Conservation (phyloP, 768 basidiomycete genomes). For the Mycena polygramma region DNA sequence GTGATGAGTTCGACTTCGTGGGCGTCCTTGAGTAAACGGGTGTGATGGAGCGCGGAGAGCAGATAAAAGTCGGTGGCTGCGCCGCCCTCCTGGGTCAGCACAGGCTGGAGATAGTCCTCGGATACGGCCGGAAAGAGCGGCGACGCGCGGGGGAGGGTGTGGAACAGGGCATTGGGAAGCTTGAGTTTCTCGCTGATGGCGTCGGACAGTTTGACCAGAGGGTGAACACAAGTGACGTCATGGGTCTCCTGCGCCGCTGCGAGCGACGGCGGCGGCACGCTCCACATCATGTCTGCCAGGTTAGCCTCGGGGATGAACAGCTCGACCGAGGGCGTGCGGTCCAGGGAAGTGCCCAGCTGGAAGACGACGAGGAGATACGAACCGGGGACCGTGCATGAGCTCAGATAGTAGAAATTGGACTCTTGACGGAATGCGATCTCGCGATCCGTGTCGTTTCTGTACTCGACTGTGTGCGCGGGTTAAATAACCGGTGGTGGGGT, state of each 20-base stretch:
- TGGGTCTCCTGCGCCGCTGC: constrained; percentile 65
- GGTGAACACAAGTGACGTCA: constrained; percentile 71
- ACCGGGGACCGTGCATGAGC: constrained; percentile 82
- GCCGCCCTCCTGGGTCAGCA: constrained; percentile 49
- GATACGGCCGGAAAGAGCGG: constrained; percentile 67
- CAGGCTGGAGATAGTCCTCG: constrained; percentile 54
- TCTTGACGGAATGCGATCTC: constrained; percentile 79
- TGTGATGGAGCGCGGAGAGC: constrained; percentile 81
- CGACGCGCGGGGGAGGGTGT: constrained; percentile 69
- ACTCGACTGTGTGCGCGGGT: constrained; percentile 54
- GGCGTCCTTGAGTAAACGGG: constrained; percentile 83
- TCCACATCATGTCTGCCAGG: constrained; percentile 88
- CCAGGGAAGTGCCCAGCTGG: constrained; percentile 62
- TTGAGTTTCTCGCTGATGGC: constrained; percentile 62
- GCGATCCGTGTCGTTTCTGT: constrained; percentile 87
- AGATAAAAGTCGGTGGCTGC: constrained; percentile 73
- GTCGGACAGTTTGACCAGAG: constrained; percentile 59
- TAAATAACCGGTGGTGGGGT: neutral
- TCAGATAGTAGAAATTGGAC: constrained; percentile 91
- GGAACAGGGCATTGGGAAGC: constrained; percentile 70
- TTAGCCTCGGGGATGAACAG: constrained; percentile 87
- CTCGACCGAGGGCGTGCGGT: constrained; percentile 58
- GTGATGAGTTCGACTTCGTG: constrained; percentile 82
- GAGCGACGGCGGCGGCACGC: constrained; percentile 79
- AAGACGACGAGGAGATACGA: constrained; percentile 76